Base-by-base conservation (phyloP, 106 monocot species). In the Apostasia shenzhenica region DNA sequence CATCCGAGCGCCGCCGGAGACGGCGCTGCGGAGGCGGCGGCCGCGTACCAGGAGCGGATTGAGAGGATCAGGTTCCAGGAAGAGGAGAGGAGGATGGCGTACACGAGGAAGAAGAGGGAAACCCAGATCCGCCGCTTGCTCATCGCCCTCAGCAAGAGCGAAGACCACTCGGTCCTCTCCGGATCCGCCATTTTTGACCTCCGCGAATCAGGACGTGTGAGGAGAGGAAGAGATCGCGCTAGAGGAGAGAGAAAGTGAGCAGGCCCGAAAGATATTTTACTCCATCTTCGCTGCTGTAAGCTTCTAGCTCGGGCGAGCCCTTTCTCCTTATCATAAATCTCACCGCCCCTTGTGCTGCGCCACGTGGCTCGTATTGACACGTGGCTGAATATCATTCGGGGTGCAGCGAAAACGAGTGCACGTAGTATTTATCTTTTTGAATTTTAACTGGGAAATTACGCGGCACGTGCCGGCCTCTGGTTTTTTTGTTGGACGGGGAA, bases 71-170 rank as follows among this genome's bases (percentile, higher is more conserved):
- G 76, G 64, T 71, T 78, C 97, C 97, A 97, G 48, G 81, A 87
- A 59, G 79, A 89, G 73, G 52, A 84, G 79, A 97, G 76, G 48
- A 97, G 80, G 48, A 78, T 26, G 60, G 83, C 78, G 87, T 97
- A 92, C 60, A 84, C 89, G 57, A 85, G 49, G 67, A 97, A 75
- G 86, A 97, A 92, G 67, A 92, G 79, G 56, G 68, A 66, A 1
- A 79, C 84, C 97, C 97, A 97, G 4, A 86, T 92, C 6, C 87
- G 63, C 50, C 91, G 72, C 78, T 83, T 85, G 76, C 77, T 76
- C 55, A 85, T 54, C 52, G 75, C 83, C 41, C 47, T 51, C 61
- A 71, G 40, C 8, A 81, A 45, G 2, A 68, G 53, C 14, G 75
- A 53, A 37, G 66, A 57, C 12, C 63, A 54, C 8, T 43, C 42